Evolutionary conservation across 352 stramenopile species (phyloP).

Genomic region (Pythium angustatum): DNA sequence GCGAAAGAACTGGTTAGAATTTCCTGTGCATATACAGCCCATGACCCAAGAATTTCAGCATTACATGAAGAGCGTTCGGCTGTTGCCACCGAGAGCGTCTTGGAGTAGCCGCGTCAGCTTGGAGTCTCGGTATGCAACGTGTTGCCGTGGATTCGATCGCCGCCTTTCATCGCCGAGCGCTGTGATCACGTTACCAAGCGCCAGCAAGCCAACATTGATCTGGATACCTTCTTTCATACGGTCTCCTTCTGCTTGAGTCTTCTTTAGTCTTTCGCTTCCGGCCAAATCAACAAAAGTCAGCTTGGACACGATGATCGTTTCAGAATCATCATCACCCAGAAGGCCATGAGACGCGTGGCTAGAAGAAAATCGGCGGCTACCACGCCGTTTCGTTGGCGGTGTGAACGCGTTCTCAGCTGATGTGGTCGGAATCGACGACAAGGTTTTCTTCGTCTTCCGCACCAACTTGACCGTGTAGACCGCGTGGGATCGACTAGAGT

Average conservation of each 20-base stretch:
- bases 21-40: no score
- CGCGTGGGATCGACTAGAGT: conserved; percentile 84
- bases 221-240: conserved; percentile 91
- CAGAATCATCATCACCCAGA: conserved; percentile 28
- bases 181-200: conserved; percentile 88
- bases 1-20: conserved; percentile 2
- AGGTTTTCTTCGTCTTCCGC: conserved; percentile 30
- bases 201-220: conserved; percentile 85
- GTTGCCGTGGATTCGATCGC: conserved; percentile 43
- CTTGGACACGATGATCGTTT: conserved; percentile 68
- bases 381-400: conserved; percentile 12
- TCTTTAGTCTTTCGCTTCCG: conserved; percentile 85
- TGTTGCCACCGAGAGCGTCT: conserved; percentile 88
- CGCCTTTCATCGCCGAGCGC: conserved; percentile 74
- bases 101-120: conserved; percentile 83
- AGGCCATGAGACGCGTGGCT: conserved; percentile 7
- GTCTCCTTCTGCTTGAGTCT: conserved; percentile 77
- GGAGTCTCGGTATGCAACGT: conserved; percentile 81
- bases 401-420: background rate
- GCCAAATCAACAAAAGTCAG: conserved; percentile 88
- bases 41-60: no score
- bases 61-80: conserved; percentile 87
- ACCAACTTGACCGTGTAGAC: conserved; percentile 89
- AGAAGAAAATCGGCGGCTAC: conserved; percentile 17
- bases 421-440: background rate